Conservation (phyloP, 2,329 filamentous ascomycete genomes). For the Scedosporium aurantiacum region DNA sequence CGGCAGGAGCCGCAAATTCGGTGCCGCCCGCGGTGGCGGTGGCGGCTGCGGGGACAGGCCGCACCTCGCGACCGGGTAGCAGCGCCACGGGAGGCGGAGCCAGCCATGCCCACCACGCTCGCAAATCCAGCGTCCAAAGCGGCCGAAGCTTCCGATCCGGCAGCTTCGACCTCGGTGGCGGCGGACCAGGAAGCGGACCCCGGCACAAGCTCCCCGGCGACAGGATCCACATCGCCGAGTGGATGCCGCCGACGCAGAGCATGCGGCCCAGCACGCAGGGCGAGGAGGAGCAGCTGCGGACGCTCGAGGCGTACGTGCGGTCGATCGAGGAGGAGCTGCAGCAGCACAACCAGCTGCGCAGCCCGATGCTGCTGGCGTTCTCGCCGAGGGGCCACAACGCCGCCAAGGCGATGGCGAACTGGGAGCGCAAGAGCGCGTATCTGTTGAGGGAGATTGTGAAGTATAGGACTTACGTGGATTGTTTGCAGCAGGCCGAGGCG, state of each 20-base stretch:
- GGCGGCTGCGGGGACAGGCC: constrained; percentile 9
- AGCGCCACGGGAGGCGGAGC: constrained; percentile 25
- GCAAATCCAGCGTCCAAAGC: constrained; percentile 36
- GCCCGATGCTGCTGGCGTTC: constrained; percentile 81
- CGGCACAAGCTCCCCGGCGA: constrained; percentile 67
- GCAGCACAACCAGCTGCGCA: constrained; percentile 77
- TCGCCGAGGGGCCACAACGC: constrained; percentile 74
- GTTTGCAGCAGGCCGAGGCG: constrained; percentile 57
- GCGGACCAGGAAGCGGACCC: constrained; percentile 30
- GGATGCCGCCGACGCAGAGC: constrained; percentile 80
- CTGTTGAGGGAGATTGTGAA: constrained; percentile 90
- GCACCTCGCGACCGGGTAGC: constrained; percentile 38
- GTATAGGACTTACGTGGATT: constrained; percentile 90
- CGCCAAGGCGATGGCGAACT: constrained; percentile 81
- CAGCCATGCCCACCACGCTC: constrained; percentile 13
- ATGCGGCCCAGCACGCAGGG: constrained; percentile 71
- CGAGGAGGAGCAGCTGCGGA: constrained; percentile 71
- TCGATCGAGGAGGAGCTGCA: constrained; percentile 78
- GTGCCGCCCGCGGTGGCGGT: neutral
- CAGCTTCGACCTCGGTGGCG: constrained; percentile 48
- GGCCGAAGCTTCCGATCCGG: constrained; percentile 37
- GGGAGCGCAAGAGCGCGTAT: constrained; percentile 92
- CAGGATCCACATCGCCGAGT: constrained; percentile 72
- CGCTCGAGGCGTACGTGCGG: constrained; percentile 67
- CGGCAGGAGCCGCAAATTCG: constrained; percentile 12